Conservation (phyloP, 345 rosid genomes). For the Raphanus sativus region DNA sequence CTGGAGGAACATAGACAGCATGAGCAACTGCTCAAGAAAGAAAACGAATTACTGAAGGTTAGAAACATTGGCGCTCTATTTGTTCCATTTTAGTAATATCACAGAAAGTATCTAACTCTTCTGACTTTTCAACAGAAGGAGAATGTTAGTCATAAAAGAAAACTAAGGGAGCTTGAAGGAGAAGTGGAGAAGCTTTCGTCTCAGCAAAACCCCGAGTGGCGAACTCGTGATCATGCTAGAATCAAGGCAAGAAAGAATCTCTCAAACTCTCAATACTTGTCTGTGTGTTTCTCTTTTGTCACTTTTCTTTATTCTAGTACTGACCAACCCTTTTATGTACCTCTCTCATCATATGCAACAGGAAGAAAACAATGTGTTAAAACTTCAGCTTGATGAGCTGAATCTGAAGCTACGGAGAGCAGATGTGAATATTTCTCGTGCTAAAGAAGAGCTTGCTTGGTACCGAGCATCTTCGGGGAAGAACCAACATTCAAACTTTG, state of each 20-base stretch:
- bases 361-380: constrained; percentile 89
- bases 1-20: constrained; percentile 71
- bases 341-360: constrained; percentile 38
- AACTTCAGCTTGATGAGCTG: constrained; percentile 75
- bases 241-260: constrained; percentile 73
- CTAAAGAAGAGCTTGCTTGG: constrained; percentile 77
- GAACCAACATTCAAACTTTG: constrained; percentile 49
- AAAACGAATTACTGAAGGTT: constrained; percentile 83
- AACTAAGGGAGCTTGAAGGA: constrained; percentile 68
- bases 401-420: constrained; percentile 54
- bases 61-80: not conserved
- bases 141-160: constrained; percentile 62
- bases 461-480: constrained; percentile 67
- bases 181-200: constrained; percentile 77
- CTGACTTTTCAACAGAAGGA: constrained; percentile 51
- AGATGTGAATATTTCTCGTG: constrained; percentile 58
- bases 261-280: not conserved
- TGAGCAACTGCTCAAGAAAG: constrained; percentile 65
- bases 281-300: not conserved
- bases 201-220: constrained; percentile 86
- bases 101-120: constrained; percentile 7
- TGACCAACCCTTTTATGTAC: not conserved
- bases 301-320: not conserved
- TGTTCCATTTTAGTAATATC: not conserved
- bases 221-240: constrained; percentile 88